Evolutionary conservation across 1,139 yeast species (phyloP), one percentile per base, ranked within the genome.

Genomic region (Blastobotrys buckinghamii): DNA sequence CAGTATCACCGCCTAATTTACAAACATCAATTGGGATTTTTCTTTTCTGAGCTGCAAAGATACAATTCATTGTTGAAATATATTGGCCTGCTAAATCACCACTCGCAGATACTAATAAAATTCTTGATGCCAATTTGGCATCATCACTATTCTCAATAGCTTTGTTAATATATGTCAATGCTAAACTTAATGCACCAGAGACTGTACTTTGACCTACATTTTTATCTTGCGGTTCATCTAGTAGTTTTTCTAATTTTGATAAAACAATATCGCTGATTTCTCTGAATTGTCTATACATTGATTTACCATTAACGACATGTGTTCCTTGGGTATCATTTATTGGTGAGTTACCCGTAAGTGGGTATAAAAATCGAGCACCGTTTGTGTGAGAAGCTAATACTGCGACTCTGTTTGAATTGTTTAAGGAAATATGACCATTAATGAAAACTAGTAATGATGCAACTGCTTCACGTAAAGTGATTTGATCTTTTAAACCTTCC

Each of bases 21-120:
- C 94, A 90, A 17, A 90, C 89, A 65, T 94, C 97, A 15, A 92
- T 82, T 2, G 96, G 86, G 12, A 92, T 81, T 60, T 82, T 83
- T 57, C 59, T 78, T 66, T 89, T 89, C 59, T 92, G 97, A 0
- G 98, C 96, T 0, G 97, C 94, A 68, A 94, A 94, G 39, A 92
- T 90, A 56, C 94, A 78, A 66, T 94, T 94, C 98, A 94, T 94
- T 43, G 89, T 82, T 4, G 97, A 87, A 39, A 92, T 87, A 65
- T 94, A 94, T 52, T 87, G 87, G 47, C 88, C 72, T 19, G 88
- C 81, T 50, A 82, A 81, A 57, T 88, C 94, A 54, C 83, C 89
- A 54, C 84, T 81, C 17, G 85, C 83, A 49, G 87, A 82, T 2
- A 92, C 73, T 6, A 89, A 78, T 55, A 94, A 66, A 10, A 92